Base-by-base conservation (phyloP, 1,284 basidiomycete genomes). In the Takashimella tepidaria region DNA sequence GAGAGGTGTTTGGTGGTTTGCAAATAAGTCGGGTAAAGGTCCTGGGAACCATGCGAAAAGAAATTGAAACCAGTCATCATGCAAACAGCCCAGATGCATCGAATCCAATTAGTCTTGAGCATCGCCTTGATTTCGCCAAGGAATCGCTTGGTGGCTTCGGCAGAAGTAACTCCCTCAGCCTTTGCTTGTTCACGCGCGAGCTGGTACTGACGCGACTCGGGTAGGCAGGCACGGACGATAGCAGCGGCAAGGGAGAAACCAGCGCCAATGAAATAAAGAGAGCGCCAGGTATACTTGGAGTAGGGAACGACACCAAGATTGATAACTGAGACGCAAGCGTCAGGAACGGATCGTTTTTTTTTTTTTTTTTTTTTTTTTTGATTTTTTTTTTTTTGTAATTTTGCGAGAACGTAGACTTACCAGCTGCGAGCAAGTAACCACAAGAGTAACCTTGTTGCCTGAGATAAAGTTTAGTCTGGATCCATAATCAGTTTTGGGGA, bases 31-130 rank as follows among this genome's bases (percentile, higher is more conserved):
- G 90, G 89, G 77, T 67, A 69, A 51, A 63, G 63, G 70, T 77
- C 79, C 57, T 89, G 88, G 55, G 87, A 89, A 13, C 88, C 89
- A 74, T 92, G 90, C 3, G 87, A 88, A 58, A 93, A 79, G 80
- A 97, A 97, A 79, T 93, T 96, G 82, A 96, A 92, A 5, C 88
- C 86, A 3, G 75, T 76, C 78, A 79, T 78, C 53, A 79, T 64
- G 44, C 77, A 68, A 45, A 81, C 68, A 1, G 87, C 87, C 70
- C 93, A 97, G 56, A 97, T 84, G 72, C 86, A 90, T 25, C 89
- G 74, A 16, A 86, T 64, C 92, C 68, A 96, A 72, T 97, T 89
- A 3, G 69, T 76, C 77, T 84, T 88, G 56, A 97, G 76, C 86
- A 96, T 96, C 51, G 66, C 75, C 71, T 73, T 79, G 71, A 51